A percentile compares a stretch with the other conserved stretches of the same genome.
These are phyloP conservation scores for Tritrichomonas foetus DNA, from an alignment of 208 protist genomes.

Conservation along the genomic window DNA sequence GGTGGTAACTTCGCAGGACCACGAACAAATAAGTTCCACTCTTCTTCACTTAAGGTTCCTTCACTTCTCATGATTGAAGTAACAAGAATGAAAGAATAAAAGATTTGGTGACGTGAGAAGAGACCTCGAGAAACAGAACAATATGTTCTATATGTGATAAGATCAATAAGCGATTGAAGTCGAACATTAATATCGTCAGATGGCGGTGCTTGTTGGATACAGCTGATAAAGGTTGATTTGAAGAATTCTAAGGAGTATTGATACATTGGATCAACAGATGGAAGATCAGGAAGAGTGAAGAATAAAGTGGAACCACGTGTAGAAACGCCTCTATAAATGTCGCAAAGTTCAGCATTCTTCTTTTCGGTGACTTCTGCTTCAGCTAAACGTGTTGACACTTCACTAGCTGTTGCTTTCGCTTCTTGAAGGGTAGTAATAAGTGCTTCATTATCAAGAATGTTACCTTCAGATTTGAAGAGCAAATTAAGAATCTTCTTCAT, in stretches of 20 bases:
- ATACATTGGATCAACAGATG: slow-evolving; percentile 94
- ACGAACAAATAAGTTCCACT: slow-evolving; percentile 59
- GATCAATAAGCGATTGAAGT: slow-evolving; percentile 69
- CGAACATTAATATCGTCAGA: slow-evolving; percentile 53
- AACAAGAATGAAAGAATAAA: slow-evolving; percentile 81
- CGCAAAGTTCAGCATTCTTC: slow-evolving; percentile 73
- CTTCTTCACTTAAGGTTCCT: slow-evolving; percentile 50
- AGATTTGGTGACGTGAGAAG: slow-evolving; percentile 92
- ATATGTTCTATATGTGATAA: slow-evolving; percentile 78
- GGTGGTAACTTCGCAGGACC: slow-evolving; percentile 34
- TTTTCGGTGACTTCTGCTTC: slow-evolving; percentile 62
- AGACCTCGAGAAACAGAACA: slow-evolving; percentile 88
- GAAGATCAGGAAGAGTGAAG: slow-evolving; percentile 90
- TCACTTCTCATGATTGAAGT: slow-evolving; percentile 67
- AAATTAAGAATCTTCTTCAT: slow-evolving; percentile 73
- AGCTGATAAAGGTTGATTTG: slow-evolving; percentile 78
- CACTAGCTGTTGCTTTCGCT: slow-evolving; percentile 84
- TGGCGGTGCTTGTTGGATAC: background rate
- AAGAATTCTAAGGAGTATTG: slow-evolving; percentile 95
- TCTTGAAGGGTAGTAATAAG: slow-evolving; percentile 76
- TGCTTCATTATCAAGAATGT: slow-evolving; percentile 82
- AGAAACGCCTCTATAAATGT: slow-evolving; percentile 86
- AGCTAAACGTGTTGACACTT: slow-evolving; percentile 79
- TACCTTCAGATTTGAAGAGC: slow-evolving; percentile 55
- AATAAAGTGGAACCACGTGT: slow-evolving; percentile 88